Conservation (phyloP, 2,329 filamentous ascomycete species). For the Penicillium verrucosum region DNA sequence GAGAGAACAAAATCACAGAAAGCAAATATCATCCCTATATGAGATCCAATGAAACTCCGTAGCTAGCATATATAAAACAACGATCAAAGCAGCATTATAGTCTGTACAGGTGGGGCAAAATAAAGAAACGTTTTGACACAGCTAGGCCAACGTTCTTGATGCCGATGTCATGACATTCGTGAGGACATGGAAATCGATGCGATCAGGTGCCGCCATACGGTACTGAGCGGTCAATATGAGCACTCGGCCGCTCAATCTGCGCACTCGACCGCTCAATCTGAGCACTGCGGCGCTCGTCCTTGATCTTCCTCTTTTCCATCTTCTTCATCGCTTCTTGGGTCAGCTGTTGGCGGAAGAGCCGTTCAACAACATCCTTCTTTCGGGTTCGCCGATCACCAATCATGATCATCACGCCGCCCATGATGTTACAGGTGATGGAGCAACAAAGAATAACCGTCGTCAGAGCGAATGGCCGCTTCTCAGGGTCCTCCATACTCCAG, state of each 20-base stretch:
- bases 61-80: conserved; percentile 1
- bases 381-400: conserved; percentile 72
- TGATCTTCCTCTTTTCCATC: conserved; percentile 50
- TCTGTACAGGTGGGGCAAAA: conserved; percentile 14
- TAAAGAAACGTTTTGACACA: neutral
- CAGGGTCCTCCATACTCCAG: conserved; percentile 71
- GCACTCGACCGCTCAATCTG: conserved; percentile 12
- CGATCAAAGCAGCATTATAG: neutral
- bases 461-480: conserved; percentile 62
- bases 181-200: neutral
- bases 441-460: conserved; percentile 79
- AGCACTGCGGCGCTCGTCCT: conserved; percentile 32
- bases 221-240: conserved; percentile 32
- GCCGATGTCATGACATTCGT: conserved; percentile 16
- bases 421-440: conserved; percentile 74
- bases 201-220: conserved; percentile 18
- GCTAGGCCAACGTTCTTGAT: neutral
- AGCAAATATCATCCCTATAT: neutral
- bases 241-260: neutral
- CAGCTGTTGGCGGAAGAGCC: conserved; percentile 71
- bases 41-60: conserved; percentile 6
- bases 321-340: conserved; percentile 63
- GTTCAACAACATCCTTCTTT: conserved; percentile 81
- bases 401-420: conserved; percentile 71
- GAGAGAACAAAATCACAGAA: neutral